Evolutionary conservation across 495 filamentous ascomycete species (phyloP), one percentile per base, ranked within the genome.

Genomic region (Trichodelitschia bisporula): DNA sequence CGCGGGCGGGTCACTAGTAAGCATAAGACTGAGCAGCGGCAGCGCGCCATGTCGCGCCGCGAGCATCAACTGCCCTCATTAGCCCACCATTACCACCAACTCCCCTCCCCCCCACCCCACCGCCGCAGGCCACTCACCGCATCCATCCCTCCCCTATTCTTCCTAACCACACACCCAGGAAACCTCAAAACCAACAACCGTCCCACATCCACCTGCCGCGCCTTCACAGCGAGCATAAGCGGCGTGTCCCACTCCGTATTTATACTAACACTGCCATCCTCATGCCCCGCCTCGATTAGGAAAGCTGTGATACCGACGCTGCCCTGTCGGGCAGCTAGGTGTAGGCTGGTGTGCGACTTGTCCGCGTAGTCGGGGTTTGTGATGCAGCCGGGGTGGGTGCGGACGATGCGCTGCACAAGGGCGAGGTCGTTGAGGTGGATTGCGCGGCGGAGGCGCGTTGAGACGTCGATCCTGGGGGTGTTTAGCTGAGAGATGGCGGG

Each of bases 241-340:
- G 78, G 69, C 0, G 77, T 84, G 35, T 79, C 66, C 42, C 72
- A 62, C 18, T 66, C 53, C 39, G 67, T 62, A 44, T 84, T 83
- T 35, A 68, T 61, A 25, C 63, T 64, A 28, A 77, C 62, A 23
- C 59, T 57, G 15, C 52, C 55, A 23, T 50, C 42, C 33, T 58
- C 50, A 35, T 58, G 45, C 23, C 55, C 56, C 11, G 50, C 39
- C 17, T 43, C 34, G 20, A 56, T 42, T 10, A 57, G 44, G 40
- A 42, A 46, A 33, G 72, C 49, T 45, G 61, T 64, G 37, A 82
- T 70, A 11, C 60, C 44, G 9, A 66, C 47, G 40, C 68, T 60
- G n/a, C 75, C 76, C 28, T 72, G 59, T 18, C 59, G 56, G 16
- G 70, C 69, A 18, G 76, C 69, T 5, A 86, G 59, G 48, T 89